Evolutionary conservation across 306 rosid species (phyloP).

Genomic region (Psophocarpus tetragonolobus): DNA sequence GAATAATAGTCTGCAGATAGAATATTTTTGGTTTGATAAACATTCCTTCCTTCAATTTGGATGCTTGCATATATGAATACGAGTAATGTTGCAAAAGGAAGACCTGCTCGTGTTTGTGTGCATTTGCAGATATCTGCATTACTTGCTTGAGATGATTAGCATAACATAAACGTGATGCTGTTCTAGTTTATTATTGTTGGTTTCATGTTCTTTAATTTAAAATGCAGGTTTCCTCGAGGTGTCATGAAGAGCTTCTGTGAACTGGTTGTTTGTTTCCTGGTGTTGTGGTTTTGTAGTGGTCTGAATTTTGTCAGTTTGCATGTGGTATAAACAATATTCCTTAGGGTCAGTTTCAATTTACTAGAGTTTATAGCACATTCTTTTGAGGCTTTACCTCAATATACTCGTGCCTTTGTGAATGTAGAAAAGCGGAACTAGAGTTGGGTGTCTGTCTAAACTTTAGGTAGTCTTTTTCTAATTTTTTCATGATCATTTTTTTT

Average conservation of each 20-base stretch:
- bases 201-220: conserved; percentile 20
- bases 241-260: conserved; percentile 50
- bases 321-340: conserved; percentile 45
- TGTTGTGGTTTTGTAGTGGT: conserved; percentile 54
- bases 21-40: neutral
- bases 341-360: conserved; percentile 50
- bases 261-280: conserved; percentile 58
- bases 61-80: neutral
- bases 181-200: neutral
- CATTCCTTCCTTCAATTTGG: neutral
- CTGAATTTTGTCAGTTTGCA: conserved; percentile 52
- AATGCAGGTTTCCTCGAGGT: conserved; percentile 55
- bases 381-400: conserved; percentile 53
- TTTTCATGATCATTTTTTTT: conserved; percentile 27
- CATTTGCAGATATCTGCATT: conserved; percentile 22
- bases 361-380: conserved; percentile 51
- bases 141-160: conserved; percentile 11
- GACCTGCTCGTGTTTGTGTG: neutral
- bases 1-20: neutral
- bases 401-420: conserved; percentile 56
- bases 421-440: conserved; percentile 59
- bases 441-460: conserved; percentile 45
- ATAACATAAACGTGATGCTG: neutral
- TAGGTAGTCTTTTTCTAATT: conserved; percentile 33
- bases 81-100: neutral